phyloP scores from a whole-genome alignment of 2,329 filamentous ascomycete genomes.

The Emmonsiellopsis sp. region DNA sequence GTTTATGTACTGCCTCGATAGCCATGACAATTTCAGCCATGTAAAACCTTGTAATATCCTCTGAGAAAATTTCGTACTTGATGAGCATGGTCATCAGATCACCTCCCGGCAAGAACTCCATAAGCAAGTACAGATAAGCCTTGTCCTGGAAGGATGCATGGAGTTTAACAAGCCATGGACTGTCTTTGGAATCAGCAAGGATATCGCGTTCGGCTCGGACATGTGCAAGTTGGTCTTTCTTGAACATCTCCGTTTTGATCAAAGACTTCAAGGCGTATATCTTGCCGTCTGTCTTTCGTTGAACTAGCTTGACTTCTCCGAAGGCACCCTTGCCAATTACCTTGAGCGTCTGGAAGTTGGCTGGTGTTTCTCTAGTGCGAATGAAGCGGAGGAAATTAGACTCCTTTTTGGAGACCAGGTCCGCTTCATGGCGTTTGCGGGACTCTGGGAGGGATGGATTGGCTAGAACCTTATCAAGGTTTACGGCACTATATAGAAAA shows the following conservation, averaged over 20 bases:
- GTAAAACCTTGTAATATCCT: conserved; percentile 97
- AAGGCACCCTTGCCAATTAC: conserved; percentile 99
- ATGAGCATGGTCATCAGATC: conserved; percentile 99
- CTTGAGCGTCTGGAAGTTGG: conserved; percentile 94
- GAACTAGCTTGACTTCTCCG: conserved; percentile 94
- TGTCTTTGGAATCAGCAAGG: conserved; percentile 88
- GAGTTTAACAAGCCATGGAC: conserved; percentile 97
- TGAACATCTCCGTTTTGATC: conserved; percentile 99
- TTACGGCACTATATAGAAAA: conserved; percentile 64
- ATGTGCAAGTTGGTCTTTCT: conserved; percentile 95
- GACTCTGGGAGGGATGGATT: conserved; percentile 66
- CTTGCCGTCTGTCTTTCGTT: conserved; percentile 91
- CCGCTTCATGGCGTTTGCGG: conserved; percentile 76
- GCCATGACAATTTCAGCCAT: conserved; percentile 97
- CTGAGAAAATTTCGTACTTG: conserved; percentile 99
- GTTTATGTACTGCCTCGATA: conserved; percentile 96
- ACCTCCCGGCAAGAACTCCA: conserved; percentile 97
- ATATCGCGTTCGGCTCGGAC: conserved; percentile 97
- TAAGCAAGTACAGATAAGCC: conserved; percentile 96
- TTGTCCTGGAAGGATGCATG: conserved; percentile 96
- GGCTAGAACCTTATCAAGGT: conserved; percentile 77
- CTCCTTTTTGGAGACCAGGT: conserved; percentile 77
- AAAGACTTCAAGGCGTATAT: conserved; percentile 98
- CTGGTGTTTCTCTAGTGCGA: conserved; percentile 85
- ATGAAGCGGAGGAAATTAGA: conserved; percentile 98